phyloP scores from a whole-genome alignment of 2,329 filamentous ascomycete genomes.

The Fusarium avenaceum region DNA sequence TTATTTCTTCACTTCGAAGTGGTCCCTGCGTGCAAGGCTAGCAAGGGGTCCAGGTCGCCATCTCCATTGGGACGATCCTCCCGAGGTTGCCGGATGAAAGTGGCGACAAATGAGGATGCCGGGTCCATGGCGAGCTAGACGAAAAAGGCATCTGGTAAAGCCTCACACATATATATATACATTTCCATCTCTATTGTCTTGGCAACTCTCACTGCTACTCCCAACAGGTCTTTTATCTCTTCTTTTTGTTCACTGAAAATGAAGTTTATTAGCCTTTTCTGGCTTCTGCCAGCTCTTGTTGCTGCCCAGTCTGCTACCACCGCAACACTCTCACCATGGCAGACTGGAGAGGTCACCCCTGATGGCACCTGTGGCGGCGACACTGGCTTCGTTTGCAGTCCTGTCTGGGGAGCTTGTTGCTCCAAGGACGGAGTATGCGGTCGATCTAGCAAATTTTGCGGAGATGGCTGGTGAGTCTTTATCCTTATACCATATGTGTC shows the following conservation, averaged over 20 bases:
- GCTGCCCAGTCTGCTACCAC: constrained; percentile 14
- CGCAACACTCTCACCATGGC: constrained; percentile 6
- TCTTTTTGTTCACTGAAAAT: neutral
- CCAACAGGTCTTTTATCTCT: neutral
- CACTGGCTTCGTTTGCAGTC: constrained; percentile 20
- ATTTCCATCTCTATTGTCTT: neutral
- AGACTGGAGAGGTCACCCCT: constrained; percentile 14
- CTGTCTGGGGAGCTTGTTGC: constrained; percentile 19
- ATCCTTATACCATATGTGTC: neutral
- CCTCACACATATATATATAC: neutral
- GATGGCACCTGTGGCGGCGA: constrained; percentile 13
- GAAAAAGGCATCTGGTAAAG: neutral
- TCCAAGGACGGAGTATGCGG: constrained; percentile 14
- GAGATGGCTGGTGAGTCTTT: constrained; percentile 17
- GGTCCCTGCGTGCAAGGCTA: neutral
- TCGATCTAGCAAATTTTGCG: constrained; percentile 22
- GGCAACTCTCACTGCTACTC: neutral
- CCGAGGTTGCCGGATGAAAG: neutral
- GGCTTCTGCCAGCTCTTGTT: constrained; percentile 11
- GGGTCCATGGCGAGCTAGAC: too few relatives aligned
- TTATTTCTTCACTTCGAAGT: too few relatives aligned
- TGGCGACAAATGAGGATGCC: neutral
- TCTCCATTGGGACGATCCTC: neutral
- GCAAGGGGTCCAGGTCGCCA: neutral
- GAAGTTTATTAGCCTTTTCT: constrained; percentile 6